phyloP scores from a whole-genome alignment of 129 eudicot species.

The Artemisia argyi region DNA sequence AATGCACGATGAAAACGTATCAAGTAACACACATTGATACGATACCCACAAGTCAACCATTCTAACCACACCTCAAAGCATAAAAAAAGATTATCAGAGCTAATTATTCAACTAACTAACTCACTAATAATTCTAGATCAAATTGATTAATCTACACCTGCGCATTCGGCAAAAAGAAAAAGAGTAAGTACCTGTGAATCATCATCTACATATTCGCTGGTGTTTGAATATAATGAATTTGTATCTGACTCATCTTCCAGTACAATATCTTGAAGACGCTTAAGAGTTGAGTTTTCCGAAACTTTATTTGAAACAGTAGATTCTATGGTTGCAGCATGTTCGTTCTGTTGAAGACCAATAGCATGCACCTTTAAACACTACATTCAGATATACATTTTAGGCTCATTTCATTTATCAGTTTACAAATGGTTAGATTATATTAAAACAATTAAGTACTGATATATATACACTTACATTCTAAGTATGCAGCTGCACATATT shows the following conservation, averaged over 20 bases:
- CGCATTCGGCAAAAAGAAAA: not conserved
- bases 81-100: too few relatives aligned
- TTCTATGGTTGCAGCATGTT: slow-evolving; percentile 27
- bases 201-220: slow-evolving; percentile 35
- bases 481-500: slow-evolving; percentile 19
- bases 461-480: slow-evolving; percentile 40
- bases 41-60: too few relatives aligned
- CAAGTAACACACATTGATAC: too few relatives aligned
- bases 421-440: not conserved
- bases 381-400: slow-evolving; percentile 7
- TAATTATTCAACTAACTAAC: too few relatives aligned
- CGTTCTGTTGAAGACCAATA: slow-evolving; percentile 37
- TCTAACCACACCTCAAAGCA: too few relatives aligned
- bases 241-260: slow-evolving; percentile 62
- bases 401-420: slow-evolving; percentile 5
- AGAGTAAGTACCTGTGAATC: slow-evolving; percentile 45
- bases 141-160: too few relatives aligned
- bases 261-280: slow-evolving; percentile 65
- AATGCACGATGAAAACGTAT: too few relatives aligned
- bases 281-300: slow-evolving; percentile 36
- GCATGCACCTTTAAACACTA: slow-evolving; percentile 53
- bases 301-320: slow-evolving; percentile 29
- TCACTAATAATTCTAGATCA: too few relatives aligned
- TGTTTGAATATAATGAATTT: slow-evolving; percentile 39
- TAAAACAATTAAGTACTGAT: not conserved